Conservation (phyloP, 2,329 filamentous ascomycete species). For the Fusarium sp. region DNA sequence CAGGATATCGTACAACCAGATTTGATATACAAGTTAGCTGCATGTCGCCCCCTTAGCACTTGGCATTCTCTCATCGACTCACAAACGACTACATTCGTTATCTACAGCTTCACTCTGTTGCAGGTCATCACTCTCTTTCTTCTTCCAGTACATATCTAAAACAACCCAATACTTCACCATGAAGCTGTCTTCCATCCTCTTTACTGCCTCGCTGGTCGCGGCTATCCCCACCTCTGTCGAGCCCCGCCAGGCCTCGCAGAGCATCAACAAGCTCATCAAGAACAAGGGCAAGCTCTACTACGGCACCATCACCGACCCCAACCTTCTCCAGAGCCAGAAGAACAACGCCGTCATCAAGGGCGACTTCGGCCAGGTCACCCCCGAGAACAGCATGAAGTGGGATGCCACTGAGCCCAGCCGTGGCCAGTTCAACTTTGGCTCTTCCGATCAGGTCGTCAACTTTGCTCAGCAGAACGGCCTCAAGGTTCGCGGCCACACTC, state of each 20-base stretch:
- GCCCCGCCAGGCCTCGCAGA: constrained; percentile 12
- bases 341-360: constrained; percentile 65
- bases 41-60: constrained; percentile 11
- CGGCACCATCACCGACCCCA: constrained; percentile 67
- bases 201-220: constrained; percentile 27
- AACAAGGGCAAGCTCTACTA: constrained; percentile 72
- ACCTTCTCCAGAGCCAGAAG: constrained; percentile 54
- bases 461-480: constrained; percentile 66
- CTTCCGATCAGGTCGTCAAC: constrained; percentile 68
- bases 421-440: constrained; percentile 67
- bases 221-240: constrained; percentile 17
- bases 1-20: not conserved
- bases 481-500: constrained; percentile 71
- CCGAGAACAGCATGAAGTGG: constrained; percentile 80
- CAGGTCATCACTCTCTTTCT: constrained; percentile 13
- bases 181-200: constrained; percentile 22
- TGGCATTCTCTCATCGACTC: constrained; percentile 8
- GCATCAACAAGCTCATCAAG: constrained; percentile 53
- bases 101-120: constrained; percentile 8
- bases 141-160: not conserved
- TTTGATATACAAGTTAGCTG: constrained; percentile 7
- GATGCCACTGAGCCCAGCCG: constrained; percentile 53
- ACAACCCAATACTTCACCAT: constrained; percentile 1
- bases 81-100: not conserved
- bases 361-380: constrained; percentile 73